Evolutionary conservation across 352 stramenopile genomes (phyloP), one percentile per base, ranked within the genome.

Genomic region (Bremia lactucae): DNA sequence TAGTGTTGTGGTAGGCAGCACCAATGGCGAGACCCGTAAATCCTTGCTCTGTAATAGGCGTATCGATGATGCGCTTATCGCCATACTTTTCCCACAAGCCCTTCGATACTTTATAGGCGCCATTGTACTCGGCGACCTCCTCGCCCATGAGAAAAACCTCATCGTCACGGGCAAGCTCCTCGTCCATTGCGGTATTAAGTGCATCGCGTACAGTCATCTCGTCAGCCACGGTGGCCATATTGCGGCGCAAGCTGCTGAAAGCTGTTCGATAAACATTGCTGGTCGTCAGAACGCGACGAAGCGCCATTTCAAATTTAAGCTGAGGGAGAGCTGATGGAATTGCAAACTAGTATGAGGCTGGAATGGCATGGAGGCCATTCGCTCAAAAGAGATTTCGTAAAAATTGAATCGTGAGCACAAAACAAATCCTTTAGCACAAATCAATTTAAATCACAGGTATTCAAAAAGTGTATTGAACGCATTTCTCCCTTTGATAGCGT

Each of bases 121-220:
- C 97, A 61, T 99, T 95, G 74, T 99, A 99, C 71, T 98, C 81
- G 16, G 95, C 97, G 4, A 99, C 96, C 77, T 99, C 96, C 72
- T 99, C 96, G 52, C 96, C 92, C 49, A 98, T 73, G 29, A 97
- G 52, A 62, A 97, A 97, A 2, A 98, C 88, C 34, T 75, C 67
- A 26, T 97, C 83, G 62, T 99, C 96, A 37, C 91, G 80, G 46
- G 83, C 87, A 72, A 99, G 97, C 74, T 99, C 97, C 68, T 99
- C 96, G 65, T 99, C 95, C 48, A 99, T 86, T 36, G 88, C 97
- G 28, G 88, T 79, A 79, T 98, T 98, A 55, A 99, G 93, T 22
- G 97, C 97, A 55, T 99, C 97, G 57, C 97, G 88, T 46, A 99
- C 94, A 1, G 94, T 95, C 79, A 99, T 96, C 61, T 83, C 72